Evolutionary conservation across 768 basidiomycete species (phyloP).

Genomic region (Hericium alpestre): DNA sequence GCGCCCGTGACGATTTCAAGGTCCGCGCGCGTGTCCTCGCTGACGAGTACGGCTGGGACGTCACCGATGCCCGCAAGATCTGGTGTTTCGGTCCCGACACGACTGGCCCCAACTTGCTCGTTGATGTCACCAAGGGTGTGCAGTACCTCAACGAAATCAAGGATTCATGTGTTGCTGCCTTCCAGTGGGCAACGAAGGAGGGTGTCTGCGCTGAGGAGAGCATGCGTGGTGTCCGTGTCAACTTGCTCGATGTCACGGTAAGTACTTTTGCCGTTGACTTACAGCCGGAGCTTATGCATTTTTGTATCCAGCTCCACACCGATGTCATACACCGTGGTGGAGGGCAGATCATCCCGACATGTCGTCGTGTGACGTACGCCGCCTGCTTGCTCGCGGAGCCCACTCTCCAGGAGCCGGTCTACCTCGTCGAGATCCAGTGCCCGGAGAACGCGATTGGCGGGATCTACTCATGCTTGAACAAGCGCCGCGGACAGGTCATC

Average conservation of each 20-base stretch:
- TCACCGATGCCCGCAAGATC: slow-evolving; percentile 98
- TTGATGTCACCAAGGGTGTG: slow-evolving; percentile 98
- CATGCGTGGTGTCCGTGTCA: slow-evolving; percentile 97
- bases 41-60: slow-evolving; percentile 96
- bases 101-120: slow-evolving; percentile 91
- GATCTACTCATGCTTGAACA: slow-evolving; percentile 90
- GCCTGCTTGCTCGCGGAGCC: slow-evolving; percentile 88
- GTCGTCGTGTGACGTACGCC: slow-evolving; percentile 93
- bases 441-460: slow-evolving; percentile 96
- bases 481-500: slow-evolving; percentile 97
- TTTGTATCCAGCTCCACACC: slow-evolving; percentile 64
- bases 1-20: slow-evolving; percentile 95
- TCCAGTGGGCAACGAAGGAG: slow-evolving; percentile 99
- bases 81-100: slow-evolving; percentile 99
- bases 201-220: slow-evolving; percentile 94
- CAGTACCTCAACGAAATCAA: slow-evolving; percentile 99
- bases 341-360: slow-evolving; percentile 96
- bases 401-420: slow-evolving; percentile 91
- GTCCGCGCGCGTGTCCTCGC: slow-evolving; percentile 89
- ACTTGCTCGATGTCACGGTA: slow-evolving; percentile 92
- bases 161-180: slow-evolving; percentile 96
- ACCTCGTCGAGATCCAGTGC: slow-evolving; percentile 96
- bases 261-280: slow-evolving; percentile 16
- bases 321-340: slow-evolving; percentile 99
- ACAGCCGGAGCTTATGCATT: background rate